phyloP scores from a whole-genome alignment of 1,284 basidiomycete genomes.

The Wolfiporia cocos region DNA sequence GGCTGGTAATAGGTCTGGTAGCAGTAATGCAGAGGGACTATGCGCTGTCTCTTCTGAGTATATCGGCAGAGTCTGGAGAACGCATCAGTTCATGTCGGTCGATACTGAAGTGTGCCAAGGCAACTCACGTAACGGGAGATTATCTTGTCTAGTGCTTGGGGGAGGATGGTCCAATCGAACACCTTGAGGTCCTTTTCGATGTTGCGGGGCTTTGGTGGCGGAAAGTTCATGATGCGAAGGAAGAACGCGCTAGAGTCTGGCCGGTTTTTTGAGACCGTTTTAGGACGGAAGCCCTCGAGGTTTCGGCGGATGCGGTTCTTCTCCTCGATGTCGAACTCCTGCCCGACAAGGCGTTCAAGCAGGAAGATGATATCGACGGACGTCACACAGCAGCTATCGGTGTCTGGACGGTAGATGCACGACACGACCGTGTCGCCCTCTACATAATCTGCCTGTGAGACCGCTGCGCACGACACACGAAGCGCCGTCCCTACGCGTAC shows the following conservation, averaged over 20 bases:
- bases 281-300: constrained; percentile 87
- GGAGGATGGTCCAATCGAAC: constrained; percentile 86
- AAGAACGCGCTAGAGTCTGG: constrained; percentile 81
- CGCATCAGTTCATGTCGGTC: not conserved
- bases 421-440: constrained; percentile 64
- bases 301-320: constrained; percentile 95
- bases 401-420: constrained; percentile 85
- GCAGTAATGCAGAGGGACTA: too few species aligned
- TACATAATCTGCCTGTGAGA: constrained; percentile 54
- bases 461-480: constrained; percentile 57
- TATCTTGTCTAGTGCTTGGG: constrained; percentile 85
- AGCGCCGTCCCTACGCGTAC: constrained; percentile 55
- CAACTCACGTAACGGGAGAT: constrained; percentile 87
- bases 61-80: not conserved
- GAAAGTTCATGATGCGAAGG: constrained; percentile 93
- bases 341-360: constrained; percentile 82
- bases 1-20: too few species aligned
- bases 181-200: constrained; percentile 99
- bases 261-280: constrained; percentile 87
- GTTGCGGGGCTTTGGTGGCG: constrained; percentile 89
- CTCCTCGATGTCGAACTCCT: constrained; percentile 88
- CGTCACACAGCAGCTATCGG: constrained; percentile 80
- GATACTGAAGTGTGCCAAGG: not conserved
- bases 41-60: too few species aligned
- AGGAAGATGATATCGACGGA: constrained; percentile 95